phyloP scores from a whole-genome alignment of 2,329 filamentous ascomycete genomes.

The Septoria petroselini region DNA sequence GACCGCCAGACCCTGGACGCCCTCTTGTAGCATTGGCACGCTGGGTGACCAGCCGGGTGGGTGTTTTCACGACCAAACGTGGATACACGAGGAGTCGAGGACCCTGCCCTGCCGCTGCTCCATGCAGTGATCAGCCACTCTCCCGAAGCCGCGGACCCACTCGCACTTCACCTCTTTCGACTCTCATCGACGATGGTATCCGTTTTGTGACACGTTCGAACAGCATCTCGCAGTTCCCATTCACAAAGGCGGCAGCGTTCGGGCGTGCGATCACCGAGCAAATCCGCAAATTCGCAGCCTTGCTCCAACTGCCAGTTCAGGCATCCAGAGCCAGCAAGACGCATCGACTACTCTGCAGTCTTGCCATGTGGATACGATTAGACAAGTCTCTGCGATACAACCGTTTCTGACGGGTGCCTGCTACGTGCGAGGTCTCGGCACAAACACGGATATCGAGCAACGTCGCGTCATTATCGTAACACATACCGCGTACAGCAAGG shows the following conservation, averaged over 20 bases:
- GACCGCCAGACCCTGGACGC: not conserved
- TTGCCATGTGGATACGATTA: too few species aligned
- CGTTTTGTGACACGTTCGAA: constrained; percentile 5
- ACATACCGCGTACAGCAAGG: not conserved
- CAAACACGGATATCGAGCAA: not conserved
- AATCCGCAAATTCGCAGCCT: too few species aligned
- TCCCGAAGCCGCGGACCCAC: constrained; percentile 8
- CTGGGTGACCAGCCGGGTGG: not conserved
- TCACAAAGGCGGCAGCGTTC: too few species aligned
- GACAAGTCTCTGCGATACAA: too few species aligned
- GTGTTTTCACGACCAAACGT: not conserved
- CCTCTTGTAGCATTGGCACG: not conserved
- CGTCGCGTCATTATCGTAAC: too few species aligned
- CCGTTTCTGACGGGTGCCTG: too few species aligned
- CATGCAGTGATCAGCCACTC: constrained; percentile 14
- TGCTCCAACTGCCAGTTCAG: too few species aligned
- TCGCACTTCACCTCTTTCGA: constrained; percentile 2
- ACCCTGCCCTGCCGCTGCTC: too few species aligned
- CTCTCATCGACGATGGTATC: constrained; percentile 10
- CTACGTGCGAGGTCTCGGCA: not conserved
- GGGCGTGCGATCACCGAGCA: too few species aligned
- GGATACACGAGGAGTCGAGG: not conserved
- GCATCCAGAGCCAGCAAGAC: too few species aligned
- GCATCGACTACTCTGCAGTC: too few species aligned
- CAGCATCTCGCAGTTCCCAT: not conserved